A percentile compares a stretch with the other conserved stretches of the same genome.
Conservation (phyloP, 192 early-diverging fungal genomes). For the Borealophlyctis nickersoniae region DNA sequence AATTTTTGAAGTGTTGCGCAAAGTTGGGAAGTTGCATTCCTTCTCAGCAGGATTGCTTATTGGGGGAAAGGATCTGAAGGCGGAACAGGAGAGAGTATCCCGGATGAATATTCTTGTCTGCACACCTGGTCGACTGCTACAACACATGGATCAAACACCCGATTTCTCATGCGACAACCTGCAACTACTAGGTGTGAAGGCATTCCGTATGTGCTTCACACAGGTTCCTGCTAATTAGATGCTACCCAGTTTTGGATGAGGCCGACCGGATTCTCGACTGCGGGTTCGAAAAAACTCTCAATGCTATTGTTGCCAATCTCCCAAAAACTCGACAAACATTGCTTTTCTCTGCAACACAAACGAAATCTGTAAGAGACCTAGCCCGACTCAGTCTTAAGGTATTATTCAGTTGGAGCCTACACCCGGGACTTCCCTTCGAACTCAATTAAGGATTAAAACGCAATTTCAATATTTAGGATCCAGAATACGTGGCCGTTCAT, state of each 20-base stretch:
- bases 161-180: constrained; percentile 87
- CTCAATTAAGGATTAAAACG: neutral
- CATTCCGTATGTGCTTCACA: constrained; percentile 43
- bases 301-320: constrained; percentile 82
- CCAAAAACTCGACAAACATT: constrained; percentile 85
- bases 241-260: constrained; percentile 98
- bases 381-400: constrained; percentile 81
- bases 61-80: constrained; percentile 78
- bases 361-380: constrained; percentile 91
- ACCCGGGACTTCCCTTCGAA: constrained; percentile 19
- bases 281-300: constrained; percentile 90
- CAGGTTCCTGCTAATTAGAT: constrained; percentile 33
- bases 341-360: constrained; percentile 97
- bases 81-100: constrained; percentile 55
- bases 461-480: constrained; percentile 47
- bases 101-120: constrained; percentile 82
- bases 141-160: constrained; percentile 88
- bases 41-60: constrained; percentile 95
- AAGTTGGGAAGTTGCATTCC: constrained; percentile 63
- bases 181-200: constrained; percentile 64
- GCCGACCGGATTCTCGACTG: constrained; percentile 95
- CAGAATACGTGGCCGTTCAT: constrained; percentile 95
- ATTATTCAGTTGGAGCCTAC: too few species aligned
- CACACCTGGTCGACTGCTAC: constrained; percentile 95
- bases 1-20: constrained; percentile 74